Evolutionary conservation across 1,284 basidiomycete genomes (phyloP).

Genomic region (Cutaneotrichosporon mucoides): DNA sequence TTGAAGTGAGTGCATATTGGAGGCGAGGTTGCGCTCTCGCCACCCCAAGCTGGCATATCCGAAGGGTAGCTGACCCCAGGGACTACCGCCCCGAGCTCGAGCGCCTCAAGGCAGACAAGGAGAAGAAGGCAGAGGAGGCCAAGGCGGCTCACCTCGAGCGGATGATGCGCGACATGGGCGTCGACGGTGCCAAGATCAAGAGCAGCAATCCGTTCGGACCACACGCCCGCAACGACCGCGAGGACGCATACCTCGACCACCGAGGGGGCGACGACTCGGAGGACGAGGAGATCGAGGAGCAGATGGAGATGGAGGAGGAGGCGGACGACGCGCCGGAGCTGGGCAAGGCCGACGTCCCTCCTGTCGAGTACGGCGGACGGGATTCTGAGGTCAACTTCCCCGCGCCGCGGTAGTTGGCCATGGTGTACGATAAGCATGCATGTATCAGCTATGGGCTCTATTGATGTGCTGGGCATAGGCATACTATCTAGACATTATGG

Average conservation of each 20-base stretch:
- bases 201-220: slow-evolving; percentile 54
- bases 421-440: not conserved
- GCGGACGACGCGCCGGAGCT: slow-evolving; percentile 47
- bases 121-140: slow-evolving; percentile 60
- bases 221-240: slow-evolving; percentile 43
- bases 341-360: slow-evolving; percentile 21
- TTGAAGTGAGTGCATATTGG: slow-evolving; percentile 60
- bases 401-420: slow-evolving; percentile 7
- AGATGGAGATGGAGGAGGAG: slow-evolving; percentile 50
- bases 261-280: slow-evolving; percentile 41
- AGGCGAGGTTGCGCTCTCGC: not conserved
- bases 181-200: slow-evolving; percentile 59
- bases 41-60: not conserved
- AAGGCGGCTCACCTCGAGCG: slow-evolving; percentile 70
- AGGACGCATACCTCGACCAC: slow-evolving; percentile 28
- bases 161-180: slow-evolving; percentile 78
- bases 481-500: slow-evolving; percentile 7
- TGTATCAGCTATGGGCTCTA: not conserved
- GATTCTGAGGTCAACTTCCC: slow-evolving; percentile 7
- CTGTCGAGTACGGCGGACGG: slow-evolving; percentile 12
- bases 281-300: slow-evolving; percentile 53
- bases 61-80: slow-evolving; percentile 48
- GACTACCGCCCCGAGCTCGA: slow-evolving; percentile 90
- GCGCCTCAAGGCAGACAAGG: slow-evolving; percentile 55
- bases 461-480: not conserved